Evolutionary conservation across 345 rosid species (phyloP), one percentile per base, ranked within the genome.

Genomic region (Pelargonium nanum): DNA sequence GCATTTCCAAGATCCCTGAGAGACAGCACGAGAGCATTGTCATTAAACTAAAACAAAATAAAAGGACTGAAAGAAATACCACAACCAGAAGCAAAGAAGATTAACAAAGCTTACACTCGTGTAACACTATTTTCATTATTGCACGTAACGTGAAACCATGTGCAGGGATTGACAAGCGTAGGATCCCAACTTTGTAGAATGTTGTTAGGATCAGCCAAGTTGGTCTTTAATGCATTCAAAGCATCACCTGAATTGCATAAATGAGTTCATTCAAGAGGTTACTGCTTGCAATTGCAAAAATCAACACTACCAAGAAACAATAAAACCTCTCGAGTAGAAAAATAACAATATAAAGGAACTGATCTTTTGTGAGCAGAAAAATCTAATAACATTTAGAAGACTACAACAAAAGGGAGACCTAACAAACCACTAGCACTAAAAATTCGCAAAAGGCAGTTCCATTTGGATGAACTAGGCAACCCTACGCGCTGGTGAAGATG

Each of bases 1-100:
- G 86, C 86, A 66, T 83, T 81, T 68, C 88, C 88, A 63, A 83
- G 87, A 65, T 83, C 87, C 61, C 87, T 80, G 53, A 50, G 23
- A 16, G 9, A 53, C 56, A 22, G 60, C 10, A 59, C 1, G 57
- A 26, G 17, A 45, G 17, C 19, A 24, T 13, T 26, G 65, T 58
- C 57, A 65, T 19, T 68, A 56, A 9, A 23, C 26, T 20, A 50
- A 62, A 13, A 23, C 12, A 21, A 40, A 54, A 65, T 19, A 34
- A 1, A 1, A 25, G 23, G 30, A 22, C 16, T 40, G 9, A 62
- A 60, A 19, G 32, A 22, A 60, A 52, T 44, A 19, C 55, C 62
- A 26, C 26, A 63, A 52, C 26, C 63, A 70, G 15, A 53, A 48
- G 54, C 7, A 32, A 24, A 34, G 51, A 19, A 21, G 24, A 55